A percentile compares a stretch with the other conserved stretches of the same genome.
Conservation (phyloP, 441 rosid genomes). For the Viola pubescens region DNA sequence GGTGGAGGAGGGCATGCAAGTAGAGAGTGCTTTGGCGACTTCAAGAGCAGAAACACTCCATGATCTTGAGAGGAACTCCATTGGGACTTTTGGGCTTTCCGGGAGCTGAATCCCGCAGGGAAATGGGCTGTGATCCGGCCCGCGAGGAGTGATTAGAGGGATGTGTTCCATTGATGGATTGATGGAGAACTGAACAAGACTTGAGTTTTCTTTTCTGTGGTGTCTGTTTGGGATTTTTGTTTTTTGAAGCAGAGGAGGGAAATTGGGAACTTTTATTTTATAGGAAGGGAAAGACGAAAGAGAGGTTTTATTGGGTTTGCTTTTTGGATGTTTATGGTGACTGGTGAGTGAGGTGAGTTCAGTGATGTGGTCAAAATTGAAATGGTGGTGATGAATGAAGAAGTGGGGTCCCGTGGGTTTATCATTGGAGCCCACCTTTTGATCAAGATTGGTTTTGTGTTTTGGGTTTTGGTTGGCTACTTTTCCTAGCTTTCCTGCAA, state of each 20-base stretch:
- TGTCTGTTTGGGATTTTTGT: too few relatives aligned
- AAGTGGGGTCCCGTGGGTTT: conserved; percentile 3
- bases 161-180: conserved; percentile 21
- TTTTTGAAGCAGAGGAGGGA: not conserved
- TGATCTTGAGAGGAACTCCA: conserved; percentile 91
- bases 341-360: not conserved
- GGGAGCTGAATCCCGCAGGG: conserved; percentile 37
- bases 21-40: conserved; percentile 59
- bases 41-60: conserved; percentile 85
- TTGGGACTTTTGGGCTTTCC: conserved; percentile 86
- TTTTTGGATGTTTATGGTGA: conserved; percentile 11
- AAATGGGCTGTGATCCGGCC: conserved; percentile 13
- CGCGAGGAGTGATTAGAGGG: conserved; percentile 21
- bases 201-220: too few relatives aligned
- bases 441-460: not conserved
- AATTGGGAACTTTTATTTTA: not conserved
- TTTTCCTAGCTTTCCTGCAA: not conserved
- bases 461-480: not conserved
- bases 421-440: conserved; percentile 2
- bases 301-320: not conserved
- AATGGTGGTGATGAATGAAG: not conserved
- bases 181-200: not conserved
- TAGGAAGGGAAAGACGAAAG: not conserved
- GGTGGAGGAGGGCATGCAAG: conserved; percentile 24
- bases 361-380: not conserved